A percentile compares a stretch with the other conserved stretches of the same genome.
phyloP scores from a whole-genome alignment of 208 protist genomes.

The Leptomonas pyrrhocoris region DNA sequence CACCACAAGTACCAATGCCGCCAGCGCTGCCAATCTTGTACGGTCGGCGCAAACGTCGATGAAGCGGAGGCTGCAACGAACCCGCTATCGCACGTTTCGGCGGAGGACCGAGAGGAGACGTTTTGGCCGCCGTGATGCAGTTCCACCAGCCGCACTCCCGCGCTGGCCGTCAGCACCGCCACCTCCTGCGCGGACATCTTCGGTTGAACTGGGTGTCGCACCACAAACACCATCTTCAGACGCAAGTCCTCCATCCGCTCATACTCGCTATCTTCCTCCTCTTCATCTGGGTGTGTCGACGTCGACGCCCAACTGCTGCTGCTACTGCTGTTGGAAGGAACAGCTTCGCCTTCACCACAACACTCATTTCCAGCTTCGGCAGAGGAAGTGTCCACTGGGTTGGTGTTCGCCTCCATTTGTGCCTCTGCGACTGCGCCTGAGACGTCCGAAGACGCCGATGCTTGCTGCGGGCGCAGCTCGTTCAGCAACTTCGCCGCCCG shows the following conservation, averaged over 20 bases:
- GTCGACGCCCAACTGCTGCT: constrained; percentile 22
- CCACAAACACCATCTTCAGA: constrained; percentile 80
- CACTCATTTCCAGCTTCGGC: not conserved
- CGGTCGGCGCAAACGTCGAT: not conserved
- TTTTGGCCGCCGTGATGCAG: not conserved
- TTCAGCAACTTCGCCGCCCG: constrained; percentile 26
- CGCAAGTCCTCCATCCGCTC: constrained; percentile 51
- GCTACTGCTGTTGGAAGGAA: constrained; percentile 6
- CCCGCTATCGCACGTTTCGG: not conserved
- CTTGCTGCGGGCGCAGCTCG: constrained; percentile 10
- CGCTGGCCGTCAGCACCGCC: constrained; percentile 42
- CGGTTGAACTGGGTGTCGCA: constrained; percentile 45
- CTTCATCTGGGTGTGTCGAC: constrained; percentile 14
- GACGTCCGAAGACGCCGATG: not conserved
- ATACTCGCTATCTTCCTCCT: constrained; percentile 56
- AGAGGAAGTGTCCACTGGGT: not conserved
- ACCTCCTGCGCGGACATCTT: constrained; percentile 50
- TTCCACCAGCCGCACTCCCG: constrained; percentile 53
- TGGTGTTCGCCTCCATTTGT: not conserved
- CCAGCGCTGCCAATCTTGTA: constrained; percentile 39
- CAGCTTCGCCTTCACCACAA: not conserved
- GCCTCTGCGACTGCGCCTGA: not conserved
- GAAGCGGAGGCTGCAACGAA: not conserved
- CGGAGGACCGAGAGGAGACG: not conserved
- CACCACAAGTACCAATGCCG: constrained; percentile 67